phyloP scores from a whole-genome alignment of 2,329 filamentous ascomycete species.

The Aplosporella prunicola region DNA sequence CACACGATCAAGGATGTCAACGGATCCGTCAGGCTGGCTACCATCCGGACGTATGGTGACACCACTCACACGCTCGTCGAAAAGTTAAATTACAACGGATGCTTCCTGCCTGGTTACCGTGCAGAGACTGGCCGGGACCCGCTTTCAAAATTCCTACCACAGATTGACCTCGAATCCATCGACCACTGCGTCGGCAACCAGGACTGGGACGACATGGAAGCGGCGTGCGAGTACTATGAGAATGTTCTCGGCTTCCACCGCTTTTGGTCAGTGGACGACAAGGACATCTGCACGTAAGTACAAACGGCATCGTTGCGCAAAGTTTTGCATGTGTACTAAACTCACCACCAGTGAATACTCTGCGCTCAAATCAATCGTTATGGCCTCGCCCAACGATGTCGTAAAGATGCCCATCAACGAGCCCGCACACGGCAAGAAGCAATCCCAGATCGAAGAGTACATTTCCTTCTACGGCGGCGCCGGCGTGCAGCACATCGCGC shows the following conservation, averaged over 20 bases:
- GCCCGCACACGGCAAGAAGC: conserved; percentile 80
- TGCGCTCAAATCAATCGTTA: conserved; percentile 79
- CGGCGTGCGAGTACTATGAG: conserved; percentile 65
- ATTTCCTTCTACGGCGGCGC: conserved; percentile 83
- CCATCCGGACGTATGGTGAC: conserved; percentile 87
- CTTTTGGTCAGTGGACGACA: conserved; percentile 96
- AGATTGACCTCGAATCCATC: conserved; percentile 61
- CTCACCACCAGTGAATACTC: conserved; percentile 65
- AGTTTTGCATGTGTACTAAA: no score
- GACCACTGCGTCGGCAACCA: conserved; percentile 98
- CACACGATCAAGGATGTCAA: conserved; percentile 44
- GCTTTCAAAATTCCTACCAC: conserved; percentile 45
- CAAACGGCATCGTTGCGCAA: no score
- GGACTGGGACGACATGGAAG: conserved; percentile 81
- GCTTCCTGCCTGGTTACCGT: conserved; percentile 77
- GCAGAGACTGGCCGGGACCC: conserved; percentile 41
- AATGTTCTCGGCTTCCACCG: conserved; percentile 84
- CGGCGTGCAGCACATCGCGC: conserved; percentile 88
- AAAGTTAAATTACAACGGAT: conserved; percentile 57
- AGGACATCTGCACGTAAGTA: conserved; percentile 64
- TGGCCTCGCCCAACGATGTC: conserved; percentile 71
- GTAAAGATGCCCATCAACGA: conserved; percentile 99
- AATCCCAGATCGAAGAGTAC: conserved; percentile 83
- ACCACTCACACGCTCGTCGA: conserved; percentile 89
- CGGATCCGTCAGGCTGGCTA: conserved; percentile 63